Evolutionary conservation across 352 stramenopile genomes (phyloP).

Genomic region (Phytophthora multivora): DNA sequence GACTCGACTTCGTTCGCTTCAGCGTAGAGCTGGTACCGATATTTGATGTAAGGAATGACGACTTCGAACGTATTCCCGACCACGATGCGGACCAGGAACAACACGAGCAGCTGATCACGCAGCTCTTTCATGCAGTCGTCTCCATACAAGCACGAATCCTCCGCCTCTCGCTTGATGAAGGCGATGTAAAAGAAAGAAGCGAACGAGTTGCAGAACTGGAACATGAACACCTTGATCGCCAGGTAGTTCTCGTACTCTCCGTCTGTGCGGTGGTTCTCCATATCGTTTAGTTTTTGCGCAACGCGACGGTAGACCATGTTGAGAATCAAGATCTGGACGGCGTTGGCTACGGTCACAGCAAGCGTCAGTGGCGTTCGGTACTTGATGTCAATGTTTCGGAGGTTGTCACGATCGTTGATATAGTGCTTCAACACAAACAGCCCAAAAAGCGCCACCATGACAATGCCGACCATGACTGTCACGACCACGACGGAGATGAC

Average conservation of each 20-base stretch:
- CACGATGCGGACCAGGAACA: constrained; percentile 91
- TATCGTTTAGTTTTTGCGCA: constrained; percentile 92
- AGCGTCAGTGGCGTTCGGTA: constrained; percentile 46
- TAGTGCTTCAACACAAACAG: constrained; percentile 73
- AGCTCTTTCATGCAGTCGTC: constrained; percentile 86
- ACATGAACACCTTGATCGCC: constrained; percentile 98
- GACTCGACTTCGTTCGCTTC: too few species aligned
- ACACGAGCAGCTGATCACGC: constrained; percentile 85
- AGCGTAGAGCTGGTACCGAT: constrained; percentile 54
- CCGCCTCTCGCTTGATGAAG: constrained; percentile 54
- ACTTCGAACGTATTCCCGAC: constrained; percentile 89
- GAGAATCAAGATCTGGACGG: constrained; percentile 92
- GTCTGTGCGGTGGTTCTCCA: constrained; percentile 92
- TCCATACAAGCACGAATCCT: constrained; percentile 74
- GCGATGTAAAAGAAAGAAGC: constrained; percentile 95
- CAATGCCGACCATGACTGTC: constrained; percentile 68
- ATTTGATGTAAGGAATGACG: constrained; percentile 79
- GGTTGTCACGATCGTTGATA: constrained; percentile 49
- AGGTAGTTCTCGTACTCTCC: constrained; percentile 90
- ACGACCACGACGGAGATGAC: constrained; percentile 62
- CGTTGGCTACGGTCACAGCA: constrained; percentile 57
- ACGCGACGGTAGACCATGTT: constrained; percentile 92
- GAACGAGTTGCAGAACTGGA: constrained; percentile 97
- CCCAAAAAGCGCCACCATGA: constrained; percentile 59
- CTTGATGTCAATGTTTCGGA: constrained; percentile 33